Evolutionary conservation across 1,284 basidiomycete genomes (phyloP).

Genomic region (Cutaneotrichosporon sp.): DNA sequence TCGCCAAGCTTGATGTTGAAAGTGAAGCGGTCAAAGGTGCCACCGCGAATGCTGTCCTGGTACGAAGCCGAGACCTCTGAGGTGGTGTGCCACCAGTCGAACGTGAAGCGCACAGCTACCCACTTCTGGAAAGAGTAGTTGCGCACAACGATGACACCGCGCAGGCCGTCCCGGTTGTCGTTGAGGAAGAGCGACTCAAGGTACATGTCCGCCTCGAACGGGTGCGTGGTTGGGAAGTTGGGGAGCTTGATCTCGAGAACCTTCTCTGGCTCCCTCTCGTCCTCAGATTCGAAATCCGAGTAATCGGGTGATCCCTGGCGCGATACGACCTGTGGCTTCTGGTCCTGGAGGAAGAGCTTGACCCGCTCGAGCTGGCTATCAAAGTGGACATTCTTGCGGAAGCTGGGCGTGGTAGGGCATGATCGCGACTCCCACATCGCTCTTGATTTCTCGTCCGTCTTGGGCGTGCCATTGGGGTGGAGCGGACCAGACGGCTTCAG

Average conservation of each 20-base stretch:
- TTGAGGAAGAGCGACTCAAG: constrained; percentile 62
- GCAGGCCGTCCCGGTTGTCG: constrained; percentile 61
- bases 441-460: constrained; percentile 59
- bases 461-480: constrained; percentile 38
- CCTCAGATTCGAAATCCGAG: constrained; percentile 73
- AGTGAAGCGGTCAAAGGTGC: constrained; percentile 62
- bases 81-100: constrained; percentile 93
- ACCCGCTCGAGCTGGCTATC: constrained; percentile 82
- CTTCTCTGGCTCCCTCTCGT: constrained; percentile 50
- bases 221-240: constrained; percentile 57
- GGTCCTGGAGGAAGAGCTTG: constrained; percentile 88
- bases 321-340: constrained; percentile 88
- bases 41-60: constrained; percentile 63
- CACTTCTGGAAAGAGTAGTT: constrained; percentile 87
- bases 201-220: constrained; percentile 56
- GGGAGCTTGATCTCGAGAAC: constrained; percentile 55
- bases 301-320: constrained; percentile 84
- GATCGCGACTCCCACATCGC: constrained; percentile 62
- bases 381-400: constrained; percentile 85
- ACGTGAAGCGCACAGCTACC: constrained; percentile 85
- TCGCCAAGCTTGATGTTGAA: constrained; percentile 59
- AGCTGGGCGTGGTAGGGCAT: constrained; percentile 68
- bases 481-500: constrained; percentile 68
- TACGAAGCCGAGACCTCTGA: constrained; percentile 85
- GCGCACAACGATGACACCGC: constrained; percentile 73